Base-by-base conservation (phyloP, 306 rosid species). In the Rosa lucieae region DNA sequence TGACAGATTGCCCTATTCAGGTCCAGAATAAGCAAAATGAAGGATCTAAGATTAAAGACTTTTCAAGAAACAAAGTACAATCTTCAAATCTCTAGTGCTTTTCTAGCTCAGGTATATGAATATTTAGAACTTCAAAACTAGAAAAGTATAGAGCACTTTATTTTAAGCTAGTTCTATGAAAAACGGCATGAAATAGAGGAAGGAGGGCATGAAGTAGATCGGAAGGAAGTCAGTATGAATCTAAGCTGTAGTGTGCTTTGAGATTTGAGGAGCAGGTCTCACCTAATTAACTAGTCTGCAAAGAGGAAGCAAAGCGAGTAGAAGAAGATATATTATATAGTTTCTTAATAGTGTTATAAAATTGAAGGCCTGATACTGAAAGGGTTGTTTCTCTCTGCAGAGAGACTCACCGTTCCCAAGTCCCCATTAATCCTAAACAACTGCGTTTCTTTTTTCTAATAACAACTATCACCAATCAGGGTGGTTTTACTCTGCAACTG, bases 381-480 rank as follows among this genome's bases (percentile, higher is more conserved):
- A 65, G 40, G 59, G 51, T 15, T 48, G 74, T 67, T 75, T 43
- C 77, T 66, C 47, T 67, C 72, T 76, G 70, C 70, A 72, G 63
- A 68, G 62, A 79, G 55, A 65, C 72, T 79, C 85, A 81, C 88
- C 68, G 80, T 84, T 86, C 77, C 88, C 89, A 75, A 88, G 76
- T 58, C 5, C 58, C 86, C 78, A 73, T 68, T 77, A 73, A 70
- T 48, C 61, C 81, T 69, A 70, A 74, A 74, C 72, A 70, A 63
- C 26, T 47, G 78, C 75, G 62, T 74, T 77, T 77, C 17, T 23
- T 26, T 61, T 58, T 71, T 20, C 39, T 65, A 37, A 61, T 74
- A 9, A 23, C 74, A 5, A 48, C 23, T 62, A 74, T 29, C 43
- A 78, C 83, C 52, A 78, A 68, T 82, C 52, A 65, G 86, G 86